Conservation (phyloP, 2,329 filamentous ascomycete genomes). For the Cercospora zeina region DNA sequence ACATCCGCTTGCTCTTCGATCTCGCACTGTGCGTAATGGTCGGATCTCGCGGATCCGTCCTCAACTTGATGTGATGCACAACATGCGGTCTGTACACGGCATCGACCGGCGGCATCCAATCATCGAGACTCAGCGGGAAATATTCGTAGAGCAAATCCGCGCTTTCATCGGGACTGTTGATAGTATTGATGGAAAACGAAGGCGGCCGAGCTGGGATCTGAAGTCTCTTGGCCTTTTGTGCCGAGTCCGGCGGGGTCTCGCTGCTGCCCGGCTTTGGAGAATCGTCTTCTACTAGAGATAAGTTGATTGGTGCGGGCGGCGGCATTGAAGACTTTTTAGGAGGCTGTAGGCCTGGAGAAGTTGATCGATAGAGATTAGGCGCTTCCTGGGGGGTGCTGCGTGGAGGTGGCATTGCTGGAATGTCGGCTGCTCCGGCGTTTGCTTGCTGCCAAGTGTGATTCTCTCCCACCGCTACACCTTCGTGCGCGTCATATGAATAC, state of each 20-base stretch:
- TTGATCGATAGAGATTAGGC: slow-evolving; percentile 38
- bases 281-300: slow-evolving; percentile 60
- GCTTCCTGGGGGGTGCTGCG: slow-evolving; percentile 25
- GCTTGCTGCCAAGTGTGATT: slow-evolving; percentile 46
- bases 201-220: slow-evolving; percentile 45
- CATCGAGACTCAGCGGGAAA: slow-evolving; percentile 85
- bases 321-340: slow-evolving; percentile 45
- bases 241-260: slow-evolving; percentile 29
- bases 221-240: slow-evolving; percentile 30
- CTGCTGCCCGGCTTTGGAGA: slow-evolving; percentile 40
- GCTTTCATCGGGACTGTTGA: slow-evolving; percentile 69
- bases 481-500: slow-evolving; percentile 42
- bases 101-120: slow-evolving; percentile 89
- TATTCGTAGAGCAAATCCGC: slow-evolving; percentile 90
- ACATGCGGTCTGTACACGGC: slow-evolving; percentile 89
- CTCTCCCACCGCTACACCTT: slow-evolving; percentile 45
- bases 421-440: slow-evolving; percentile 37
- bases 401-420: slow-evolving; percentile 45
- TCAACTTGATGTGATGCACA: slow-evolving; percentile 75
- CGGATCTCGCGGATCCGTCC: slow-evolving; percentile 50
- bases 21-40: slow-evolving; percentile 30
- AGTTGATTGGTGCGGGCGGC: slow-evolving; percentile 52
- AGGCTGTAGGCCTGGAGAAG: slow-evolving; percentile 53
- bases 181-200: slow-evolving; percentile 51
- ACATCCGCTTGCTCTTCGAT: slow-evolving; percentile 21